Conservation (phyloP, 345 rosid species). For the Populus deltoides region DNA sequence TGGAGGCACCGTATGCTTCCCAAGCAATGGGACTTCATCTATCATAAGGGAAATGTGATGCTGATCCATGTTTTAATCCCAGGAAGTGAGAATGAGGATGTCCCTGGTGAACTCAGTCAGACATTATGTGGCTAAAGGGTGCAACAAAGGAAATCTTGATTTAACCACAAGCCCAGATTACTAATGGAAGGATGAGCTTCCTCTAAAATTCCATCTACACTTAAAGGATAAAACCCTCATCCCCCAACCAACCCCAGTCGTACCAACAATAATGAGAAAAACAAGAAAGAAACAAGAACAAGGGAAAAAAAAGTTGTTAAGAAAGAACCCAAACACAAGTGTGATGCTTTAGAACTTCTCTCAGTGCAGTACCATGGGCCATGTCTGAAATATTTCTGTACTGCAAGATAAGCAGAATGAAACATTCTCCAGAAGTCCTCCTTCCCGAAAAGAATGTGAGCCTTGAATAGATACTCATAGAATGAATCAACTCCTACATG, state of each 20-base stretch:
- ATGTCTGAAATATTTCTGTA: slow-evolving; percentile 86
- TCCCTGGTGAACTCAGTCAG: too few relatives aligned
- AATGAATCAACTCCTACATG: slow-evolving; percentile 91
- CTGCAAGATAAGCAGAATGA: slow-evolving; percentile 84
- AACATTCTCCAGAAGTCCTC: slow-evolving; percentile 97
- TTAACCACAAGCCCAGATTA: neutral
- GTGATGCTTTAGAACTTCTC: neutral
- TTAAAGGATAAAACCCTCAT: neutral
- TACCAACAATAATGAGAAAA: neutral
- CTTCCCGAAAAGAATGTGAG: slow-evolving; percentile 90
- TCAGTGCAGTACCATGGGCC: slow-evolving; percentile 75
- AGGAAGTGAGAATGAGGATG: too few relatives aligned
- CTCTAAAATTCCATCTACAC: neutral
- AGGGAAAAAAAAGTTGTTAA: neutral
- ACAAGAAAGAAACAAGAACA: neutral
- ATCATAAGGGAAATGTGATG: too few relatives aligned
- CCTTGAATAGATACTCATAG: slow-evolving; percentile 90
- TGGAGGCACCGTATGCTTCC: too few relatives aligned
- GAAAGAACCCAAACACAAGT: neutral
- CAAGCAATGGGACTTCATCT: too few relatives aligned
- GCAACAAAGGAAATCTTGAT: too few relatives aligned
- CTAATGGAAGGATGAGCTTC: too few relatives aligned
- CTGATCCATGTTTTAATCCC: too few relatives aligned
- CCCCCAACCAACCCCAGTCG: neutral
- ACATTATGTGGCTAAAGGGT: too few relatives aligned